Percentiles rank a stretch among this genome's conserved stretches.
phyloP scores from a whole-genome alignment of 805 yeast species.

The Saturnispora besseyi region DNA sequence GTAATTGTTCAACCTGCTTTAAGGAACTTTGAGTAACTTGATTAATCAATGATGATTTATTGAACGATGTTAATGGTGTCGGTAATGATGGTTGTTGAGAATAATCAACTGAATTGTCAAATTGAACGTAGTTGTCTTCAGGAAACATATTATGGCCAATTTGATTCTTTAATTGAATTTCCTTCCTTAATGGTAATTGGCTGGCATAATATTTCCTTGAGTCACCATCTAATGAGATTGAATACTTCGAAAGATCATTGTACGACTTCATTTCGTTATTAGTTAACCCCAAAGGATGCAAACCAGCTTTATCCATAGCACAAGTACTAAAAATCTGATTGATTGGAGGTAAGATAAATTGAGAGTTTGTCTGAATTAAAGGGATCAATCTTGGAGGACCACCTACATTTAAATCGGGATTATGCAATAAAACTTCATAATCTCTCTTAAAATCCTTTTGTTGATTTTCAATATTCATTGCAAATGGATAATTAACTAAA shows the following conservation, averaged over 20 bases:
- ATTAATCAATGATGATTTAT: not conserved
- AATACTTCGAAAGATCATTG: conserved; percentile 4
- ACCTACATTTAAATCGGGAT: conserved; percentile 34
- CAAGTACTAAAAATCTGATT: conserved; percentile 12
- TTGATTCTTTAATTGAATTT: not conserved
- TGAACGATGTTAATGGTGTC: not conserved
- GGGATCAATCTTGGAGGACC: conserved; percentile 1
- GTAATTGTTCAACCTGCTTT: not conserved
- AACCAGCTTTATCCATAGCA: conserved; percentile 14
- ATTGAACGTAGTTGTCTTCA: not conserved
- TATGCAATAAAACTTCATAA: conserved; percentile 39
- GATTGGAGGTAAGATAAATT: conserved; percentile 19
- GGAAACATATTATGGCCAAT: not conserved
- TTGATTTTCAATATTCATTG: conserved; percentile 43
- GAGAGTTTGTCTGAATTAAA: conserved; percentile 6
- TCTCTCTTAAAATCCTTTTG: conserved; percentile 40
- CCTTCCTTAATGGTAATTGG: not conserved
- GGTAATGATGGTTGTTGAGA: not conserved
- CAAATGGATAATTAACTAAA: conserved; percentile 41
- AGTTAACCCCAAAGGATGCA: conserved; percentile 16
- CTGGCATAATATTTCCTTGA: conserved; percentile 6
- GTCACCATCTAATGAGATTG: conserved; percentile 9
- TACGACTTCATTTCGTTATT: conserved; percentile 6
- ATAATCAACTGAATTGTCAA: not conserved
- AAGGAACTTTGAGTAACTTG: not conserved